phyloP scores from a whole-genome alignment of 1,284 basidiomycete species.

The Moesziomyces antarcticus region DNA sequence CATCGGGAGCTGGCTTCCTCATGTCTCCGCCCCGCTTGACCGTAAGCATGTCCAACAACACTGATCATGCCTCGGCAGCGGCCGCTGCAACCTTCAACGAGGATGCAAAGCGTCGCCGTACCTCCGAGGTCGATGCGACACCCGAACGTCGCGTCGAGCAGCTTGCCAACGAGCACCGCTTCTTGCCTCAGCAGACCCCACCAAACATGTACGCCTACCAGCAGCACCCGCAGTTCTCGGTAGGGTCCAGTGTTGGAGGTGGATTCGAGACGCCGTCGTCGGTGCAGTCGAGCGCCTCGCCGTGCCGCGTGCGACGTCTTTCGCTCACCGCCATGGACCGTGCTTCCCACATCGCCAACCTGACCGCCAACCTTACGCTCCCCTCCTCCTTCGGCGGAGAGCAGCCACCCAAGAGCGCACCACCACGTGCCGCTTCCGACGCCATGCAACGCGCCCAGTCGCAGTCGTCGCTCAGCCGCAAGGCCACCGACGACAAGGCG shows the following conservation, averaged over 20 bases:
- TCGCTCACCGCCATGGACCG: slow-evolving; percentile 39
- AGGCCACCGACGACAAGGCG: slow-evolving; percentile 14
- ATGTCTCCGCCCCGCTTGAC: slow-evolving; percentile 62
- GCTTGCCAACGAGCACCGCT: slow-evolving; percentile 28
- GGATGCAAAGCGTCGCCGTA: slow-evolving; percentile 56
- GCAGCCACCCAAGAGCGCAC: slow-evolving; percentile 44
- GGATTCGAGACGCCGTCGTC: slow-evolving; percentile 47
- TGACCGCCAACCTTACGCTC: slow-evolving; percentile 50
- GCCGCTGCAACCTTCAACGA: slow-evolving; percentile 23
- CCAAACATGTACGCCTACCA: slow-evolving; percentile 48
- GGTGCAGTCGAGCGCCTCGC: slow-evolving; percentile 39
- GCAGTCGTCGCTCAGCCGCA: slow-evolving; percentile 14
- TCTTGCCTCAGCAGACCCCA: slow-evolving; percentile 51
- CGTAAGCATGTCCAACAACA: slow-evolving; percentile 49
- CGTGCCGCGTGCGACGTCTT: slow-evolving; percentile 34
- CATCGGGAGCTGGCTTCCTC: slow-evolving; percentile 50
- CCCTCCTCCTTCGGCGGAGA: slow-evolving; percentile 28
- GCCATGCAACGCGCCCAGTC: slow-evolving; percentile 52
- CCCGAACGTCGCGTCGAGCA: slow-evolving; percentile 32
- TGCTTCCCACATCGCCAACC: slow-evolving; percentile 44
- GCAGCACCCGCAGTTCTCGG: slow-evolving; percentile 45
- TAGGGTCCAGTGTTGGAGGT: slow-evolving; percentile 39
- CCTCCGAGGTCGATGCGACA: slow-evolving; percentile 35
- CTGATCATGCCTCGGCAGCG: slow-evolving; percentile 16
- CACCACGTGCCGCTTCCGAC: slow-evolving; percentile 37